Evolutionary conservation across 164 flowering plant species (phyloP), one percentile per base, ranked within the genome.

Genomic region (Nymphaea colorata): DNA sequence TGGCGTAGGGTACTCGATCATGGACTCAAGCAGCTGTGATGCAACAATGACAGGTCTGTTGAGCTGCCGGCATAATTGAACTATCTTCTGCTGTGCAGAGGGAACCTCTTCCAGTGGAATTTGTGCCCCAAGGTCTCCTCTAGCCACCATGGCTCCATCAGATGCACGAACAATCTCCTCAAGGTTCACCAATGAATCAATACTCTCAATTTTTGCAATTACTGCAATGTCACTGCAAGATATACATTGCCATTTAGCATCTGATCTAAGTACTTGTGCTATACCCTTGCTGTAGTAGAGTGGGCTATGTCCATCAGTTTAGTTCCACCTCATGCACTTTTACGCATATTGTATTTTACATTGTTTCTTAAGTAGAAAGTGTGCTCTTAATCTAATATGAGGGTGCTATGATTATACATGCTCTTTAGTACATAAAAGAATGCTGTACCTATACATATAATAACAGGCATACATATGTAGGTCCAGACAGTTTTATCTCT

Each of bases 1-100:
- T n/a, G 99, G 99, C 15, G 90, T 94, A 43, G 99, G 99, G 75
- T 87, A 91, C 71, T 91, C 98, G 66, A 94, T 91, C 99, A 94
- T 94, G 47, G 96, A 90, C 64, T 94, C 99, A 42, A 94, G 96
- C 18, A 91, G 79, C 79, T 91, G 97, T 60, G 97, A 90, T 43
- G 99, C 99, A 67, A 94, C 97, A 73, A 94, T 90, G 60, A 91
- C 99, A 4, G 99, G 98, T 74, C 84, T 90, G 71, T 94, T 90
- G 69, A 94, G 74, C 75, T 88, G 77, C 82, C 99, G 84, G 82
- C 99, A 94, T 3, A 81, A 55, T 68, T 85, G 82, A 71, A 94
- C 96, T 64, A 91, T 85, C 78, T 65, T 86, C 70, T 91, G 96
- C 78, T 94, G 99, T n/a, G 85, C 96, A 11, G 91, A 81, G 63